Base-by-base conservation (phyloP, 1,284 basidiomycete species). In the Ganoderma lucidum region DNA sequence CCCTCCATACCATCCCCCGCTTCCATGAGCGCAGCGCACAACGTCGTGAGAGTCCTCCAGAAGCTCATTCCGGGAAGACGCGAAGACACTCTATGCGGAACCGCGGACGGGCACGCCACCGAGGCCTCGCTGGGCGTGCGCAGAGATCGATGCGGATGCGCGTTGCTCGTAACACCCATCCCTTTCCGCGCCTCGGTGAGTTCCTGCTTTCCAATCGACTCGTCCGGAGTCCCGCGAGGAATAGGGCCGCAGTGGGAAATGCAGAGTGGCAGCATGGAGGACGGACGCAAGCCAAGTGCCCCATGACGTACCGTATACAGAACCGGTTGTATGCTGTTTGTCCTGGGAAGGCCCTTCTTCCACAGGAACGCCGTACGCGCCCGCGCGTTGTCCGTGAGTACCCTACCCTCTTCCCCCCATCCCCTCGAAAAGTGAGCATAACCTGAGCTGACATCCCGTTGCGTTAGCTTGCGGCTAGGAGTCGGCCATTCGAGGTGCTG, bases 391-490 rank as follows among this genome's bases (percentile, higher is more conserved):
- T 56, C 30, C 53, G 51, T 53, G 51, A 30, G 51, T 28, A 53
- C 30, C 53, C 17, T 30, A 35, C 35, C 35, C 35, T 35, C 35
- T 35, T 23, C 23, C 23, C 23, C 23, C 35, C 35, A 71, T 76
- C 30, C 75, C 74, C 28, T 61, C 64, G 32, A 75, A 76, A 10
- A 58, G 62, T 19, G 67, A 23, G 10, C 48, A 51, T n/a, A 51
- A 35, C 35, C 3, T 28, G 9, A 28, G 1, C 5, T 51, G 19
- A 28, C 45, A 30, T 23, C 23, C 51, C 23, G 8, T 12, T 32
- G 14, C 30, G 14, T 35, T 56, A 5, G 14, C 53, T 56, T 30
- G 30, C 14, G 15, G 15, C 30, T 28, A 35, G 30, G 53, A 56
- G 53, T 56, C 53, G 30, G 6, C 30, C 53, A 15, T 56, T 17